Conservation (phyloP, 106 monocot species). For the Dioscorea dumetorum region DNA sequence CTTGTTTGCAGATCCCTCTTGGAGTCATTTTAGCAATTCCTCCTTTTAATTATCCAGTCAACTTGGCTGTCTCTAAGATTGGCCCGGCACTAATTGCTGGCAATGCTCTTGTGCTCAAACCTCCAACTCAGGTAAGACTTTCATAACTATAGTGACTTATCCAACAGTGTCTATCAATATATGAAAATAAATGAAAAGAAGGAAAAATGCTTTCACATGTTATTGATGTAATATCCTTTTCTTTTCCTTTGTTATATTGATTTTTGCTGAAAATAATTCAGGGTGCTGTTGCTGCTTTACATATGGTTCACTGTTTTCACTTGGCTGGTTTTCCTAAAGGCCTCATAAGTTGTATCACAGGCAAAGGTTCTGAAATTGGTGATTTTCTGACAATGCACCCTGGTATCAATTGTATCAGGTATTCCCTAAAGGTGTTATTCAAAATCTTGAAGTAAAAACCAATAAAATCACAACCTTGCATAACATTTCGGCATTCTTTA, state of each 20-base stretch:
- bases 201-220: no score
- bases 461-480: no score
- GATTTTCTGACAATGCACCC: slow-evolving; percentile 99
- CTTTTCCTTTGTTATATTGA: background rate
- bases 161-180: no score
- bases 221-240: background rate
- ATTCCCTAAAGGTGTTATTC: background rate
- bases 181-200: background rate
- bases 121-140: slow-evolving; percentile 78
- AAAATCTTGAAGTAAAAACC: no score
- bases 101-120: slow-evolving; percentile 93
- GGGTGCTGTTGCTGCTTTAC: slow-evolving; percentile 96
- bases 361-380: slow-evolving; percentile 99
- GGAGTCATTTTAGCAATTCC: slow-evolving; percentile 95
- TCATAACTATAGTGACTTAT: no score
- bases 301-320: slow-evolving; percentile 99
- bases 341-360: slow-evolving; percentile 83
- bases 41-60: slow-evolving; percentile 98
- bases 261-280: slow-evolving; percentile 2
- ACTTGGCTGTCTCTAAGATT: slow-evolving; percentile 95
- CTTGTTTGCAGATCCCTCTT: slow-evolving; percentile 63
- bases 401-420: slow-evolving; percentile 96
- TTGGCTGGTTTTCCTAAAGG: slow-evolving; percentile 98
- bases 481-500: background rate
- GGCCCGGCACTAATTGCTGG: slow-evolving; percentile 94